Conservation (phyloP, 768 basidiomycete species). For the Rubroboletus satanas region DNA sequence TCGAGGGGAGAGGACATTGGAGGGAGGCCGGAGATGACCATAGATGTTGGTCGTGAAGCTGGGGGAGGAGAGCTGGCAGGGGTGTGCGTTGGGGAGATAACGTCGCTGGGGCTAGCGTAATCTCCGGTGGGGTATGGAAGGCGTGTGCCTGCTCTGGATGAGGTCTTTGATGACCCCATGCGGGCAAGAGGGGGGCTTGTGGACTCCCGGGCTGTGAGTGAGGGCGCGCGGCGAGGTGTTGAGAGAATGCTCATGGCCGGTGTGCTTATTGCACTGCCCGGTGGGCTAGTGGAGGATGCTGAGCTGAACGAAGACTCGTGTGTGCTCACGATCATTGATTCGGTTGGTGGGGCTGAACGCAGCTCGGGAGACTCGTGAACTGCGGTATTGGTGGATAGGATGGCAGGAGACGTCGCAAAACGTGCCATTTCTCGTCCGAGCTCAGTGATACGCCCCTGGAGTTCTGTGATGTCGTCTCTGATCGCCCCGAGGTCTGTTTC, state of each 20-base stretch:
- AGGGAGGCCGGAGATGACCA: constrained; percentile 44
- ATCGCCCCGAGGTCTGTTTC: constrained; percentile 48
- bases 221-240: constrained; percentile 31
- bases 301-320: constrained; percentile 26
- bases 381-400: constrained; percentile 45
- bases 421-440: constrained; percentile 80
- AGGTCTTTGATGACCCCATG: constrained; percentile 32
- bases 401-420: constrained; percentile 50
- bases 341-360: constrained; percentile 43
- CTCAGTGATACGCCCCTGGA: constrained; percentile 70
- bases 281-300: constrained; percentile 12
- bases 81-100: constrained; percentile 32
- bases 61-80: constrained; percentile 47
- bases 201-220: constrained; percentile 53
- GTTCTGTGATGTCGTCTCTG: constrained; percentile 65
- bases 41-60: constrained; percentile 40
- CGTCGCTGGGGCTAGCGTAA: constrained; percentile 64
- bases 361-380: constrained; percentile 42
- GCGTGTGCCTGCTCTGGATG: constrained; percentile 38
- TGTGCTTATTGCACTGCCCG: constrained; percentile 11
- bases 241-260: constrained; percentile 13
- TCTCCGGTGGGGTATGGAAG: constrained; percentile 84
- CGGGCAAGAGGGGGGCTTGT: constrained; percentile 62
- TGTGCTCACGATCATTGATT: constrained; percentile 41
- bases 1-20: constrained; percentile 24